A percentile compares a stretch with the other conserved stretches of the same genome.
phyloP scores from a whole-genome alignment of 345 rosid species.

The Syzygium grande region DNA sequence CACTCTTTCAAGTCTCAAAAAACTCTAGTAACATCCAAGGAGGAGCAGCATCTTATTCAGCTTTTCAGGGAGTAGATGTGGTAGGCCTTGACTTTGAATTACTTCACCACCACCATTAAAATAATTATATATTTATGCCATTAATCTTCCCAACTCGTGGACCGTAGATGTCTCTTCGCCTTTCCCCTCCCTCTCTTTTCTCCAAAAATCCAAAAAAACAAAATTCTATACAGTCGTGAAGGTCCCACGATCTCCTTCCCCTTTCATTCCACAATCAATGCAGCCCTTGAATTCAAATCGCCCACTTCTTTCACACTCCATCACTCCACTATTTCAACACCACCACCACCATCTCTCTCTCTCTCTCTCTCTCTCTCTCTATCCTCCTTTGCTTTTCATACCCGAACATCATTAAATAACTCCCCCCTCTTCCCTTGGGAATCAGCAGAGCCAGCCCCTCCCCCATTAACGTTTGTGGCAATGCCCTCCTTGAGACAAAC shows the following conservation, averaged over 20 bases:
- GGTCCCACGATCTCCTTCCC: slow-evolving; percentile 29
- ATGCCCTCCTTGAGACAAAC: slow-evolving; percentile 26
- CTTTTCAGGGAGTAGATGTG: background rate
- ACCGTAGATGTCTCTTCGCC: background rate
- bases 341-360: background rate
- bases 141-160: background rate
- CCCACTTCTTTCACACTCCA: slow-evolving; percentile 22
- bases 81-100: background rate
- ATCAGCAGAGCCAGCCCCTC: slow-evolving; percentile 51
- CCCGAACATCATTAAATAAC: background rate
- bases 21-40: background rate
- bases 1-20: slow-evolving; percentile 8
- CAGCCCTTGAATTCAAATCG: slow-evolving; percentile 31
- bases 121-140: background rate
- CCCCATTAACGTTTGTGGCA: slow-evolving; percentile 26
- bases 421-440: slow-evolving; percentile 54
- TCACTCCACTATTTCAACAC: slow-evolving; percentile 2
- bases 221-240: background rate
- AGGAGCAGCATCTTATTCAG: background rate
- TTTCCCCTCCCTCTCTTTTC: background rate
- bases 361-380: background rate
- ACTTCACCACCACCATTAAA: background rate
- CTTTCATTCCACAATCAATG: slow-evolving; percentile 26
- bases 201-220: background rate
- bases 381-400: slow-evolving; percentile 10